phyloP scores from a whole-genome alignment of 805 yeast genomes.

The Candida gorgasii region DNA sequence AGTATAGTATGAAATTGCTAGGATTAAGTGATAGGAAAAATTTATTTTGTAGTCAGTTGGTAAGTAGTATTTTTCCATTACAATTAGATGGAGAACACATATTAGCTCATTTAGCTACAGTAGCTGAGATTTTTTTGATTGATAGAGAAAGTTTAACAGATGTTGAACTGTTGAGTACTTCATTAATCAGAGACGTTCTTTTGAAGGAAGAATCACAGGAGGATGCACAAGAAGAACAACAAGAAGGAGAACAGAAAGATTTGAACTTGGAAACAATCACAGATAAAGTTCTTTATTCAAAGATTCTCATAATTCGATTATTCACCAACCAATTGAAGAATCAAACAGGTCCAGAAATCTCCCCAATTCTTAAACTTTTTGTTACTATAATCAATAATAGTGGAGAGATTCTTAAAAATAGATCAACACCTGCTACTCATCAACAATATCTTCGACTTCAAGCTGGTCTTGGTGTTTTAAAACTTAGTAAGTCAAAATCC shows the following conservation, averaged over 20 bases:
- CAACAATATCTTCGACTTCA: slow-evolving; percentile 63
- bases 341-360: slow-evolving; percentile 41
- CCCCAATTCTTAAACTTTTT: slow-evolving; percentile 67
- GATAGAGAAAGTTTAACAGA: slow-evolving; percentile 52
- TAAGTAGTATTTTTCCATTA: slow-evolving; percentile 52
- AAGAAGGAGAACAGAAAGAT: slow-evolving; percentile 16
- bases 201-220: slow-evolving; percentile 27
- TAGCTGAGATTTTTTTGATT: slow-evolving; percentile 58
- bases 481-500: slow-evolving; percentile 57
- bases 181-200: slow-evolving; percentile 62
- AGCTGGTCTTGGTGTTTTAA: slow-evolving; percentile 67
- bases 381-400: slow-evolving; percentile 68
- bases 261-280: slow-evolving; percentile 10
- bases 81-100: slow-evolving; percentile 37
- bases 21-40: slow-evolving; percentile 47
- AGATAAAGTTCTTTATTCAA: slow-evolving; percentile 17
- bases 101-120: slow-evolving; percentile 56
- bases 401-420: slow-evolving; percentile 67
- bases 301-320: slow-evolving; percentile 5
- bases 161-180: slow-evolving; percentile 56
- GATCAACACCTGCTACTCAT: slow-evolving; percentile 59
- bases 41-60: slow-evolving; percentile 37
- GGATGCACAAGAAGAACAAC: slow-evolving; percentile 38
- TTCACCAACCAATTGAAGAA: slow-evolving; percentile 3
- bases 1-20: slow-evolving; percentile 60